A percentile compares a stretch with the other conserved stretches of the same genome.
phyloP scores from a whole-genome alignment of 805 yeast genomes.

The Monosporozyma aerobia region DNA sequence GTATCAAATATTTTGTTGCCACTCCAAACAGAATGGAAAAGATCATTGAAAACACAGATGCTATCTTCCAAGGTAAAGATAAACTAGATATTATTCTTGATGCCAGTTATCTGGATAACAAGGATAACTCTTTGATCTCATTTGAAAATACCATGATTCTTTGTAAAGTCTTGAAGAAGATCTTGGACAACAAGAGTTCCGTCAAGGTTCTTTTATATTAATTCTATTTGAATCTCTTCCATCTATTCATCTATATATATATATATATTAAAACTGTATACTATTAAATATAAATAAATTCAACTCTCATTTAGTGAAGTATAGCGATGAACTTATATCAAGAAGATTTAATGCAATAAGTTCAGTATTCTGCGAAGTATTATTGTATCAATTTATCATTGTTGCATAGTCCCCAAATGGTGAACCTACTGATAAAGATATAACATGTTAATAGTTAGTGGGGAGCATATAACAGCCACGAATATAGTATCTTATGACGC shows the following conservation, averaged over 20 bases:
- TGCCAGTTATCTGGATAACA: constrained; percentile 28
- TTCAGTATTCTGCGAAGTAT: no score
- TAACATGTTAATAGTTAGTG: no score
- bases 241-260: no score
- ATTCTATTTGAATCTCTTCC: background rate
- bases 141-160: constrained; percentile 21
- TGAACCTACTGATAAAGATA: no score
- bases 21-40: constrained; percentile 28
- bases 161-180: constrained; percentile 19
- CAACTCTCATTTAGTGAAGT: background rate
- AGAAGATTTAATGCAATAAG: no score
- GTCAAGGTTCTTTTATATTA: constrained; percentile 27
- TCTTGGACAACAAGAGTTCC: constrained; percentile 27
- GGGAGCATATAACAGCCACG: no score
- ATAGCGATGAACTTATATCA: no score
- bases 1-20: constrained; percentile 21
- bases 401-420: no score
- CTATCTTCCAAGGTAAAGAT: constrained; percentile 28
- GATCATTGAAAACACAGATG: constrained; percentile 18
- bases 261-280: background rate
- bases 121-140: constrained; percentile 22
- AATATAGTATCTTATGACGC: no score
- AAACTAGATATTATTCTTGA: constrained; percentile 29
- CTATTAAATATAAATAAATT: background rate
- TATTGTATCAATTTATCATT: no score